Conservation (phyloP, 345 rosid genomes). For the Citropsis articulata region DNA sequence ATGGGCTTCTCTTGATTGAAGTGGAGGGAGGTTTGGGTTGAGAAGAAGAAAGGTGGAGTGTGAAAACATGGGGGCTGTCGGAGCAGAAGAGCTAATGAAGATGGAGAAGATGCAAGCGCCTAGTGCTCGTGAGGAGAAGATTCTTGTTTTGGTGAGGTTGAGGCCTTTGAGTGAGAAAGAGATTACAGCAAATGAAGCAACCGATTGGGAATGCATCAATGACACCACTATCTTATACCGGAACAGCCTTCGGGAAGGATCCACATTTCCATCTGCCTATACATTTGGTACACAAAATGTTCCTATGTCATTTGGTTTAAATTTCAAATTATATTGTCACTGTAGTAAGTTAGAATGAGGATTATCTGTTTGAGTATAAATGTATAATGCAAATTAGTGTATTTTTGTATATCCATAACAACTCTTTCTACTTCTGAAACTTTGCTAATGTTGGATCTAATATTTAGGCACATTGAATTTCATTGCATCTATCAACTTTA, state of each 20-base stretch:
- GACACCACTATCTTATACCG: slow-evolving; percentile 77
- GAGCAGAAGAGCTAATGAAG: slow-evolving; percentile 66
- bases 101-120: slow-evolving; percentile 67
- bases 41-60: slow-evolving; percentile 21
- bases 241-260: slow-evolving; percentile 93
- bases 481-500: background rate
- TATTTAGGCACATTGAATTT: background rate
- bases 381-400: background rate
- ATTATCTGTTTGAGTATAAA: background rate
- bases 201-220: slow-evolving; percentile 98
- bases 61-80: slow-evolving; percentile 72
- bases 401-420: background rate
- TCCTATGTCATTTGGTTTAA: background rate
- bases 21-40: slow-evolving; percentile 14
- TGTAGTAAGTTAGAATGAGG: background rate
- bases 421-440: background rate
- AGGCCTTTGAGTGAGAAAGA: slow-evolving; percentile 95
- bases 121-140: slow-evolving; percentile 73
- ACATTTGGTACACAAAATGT: slow-evolving; percentile 61
- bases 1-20: slow-evolving; percentile 24
- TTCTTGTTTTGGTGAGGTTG: slow-evolving; percentile 84
- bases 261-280: slow-evolving; percentile 86
- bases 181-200: slow-evolving; percentile 62
- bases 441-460: background rate
- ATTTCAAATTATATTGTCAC: background rate